Evolutionary conservation across 306 rosid genomes (phyloP).

Genomic region (Pyrus betulifolia): DNA sequence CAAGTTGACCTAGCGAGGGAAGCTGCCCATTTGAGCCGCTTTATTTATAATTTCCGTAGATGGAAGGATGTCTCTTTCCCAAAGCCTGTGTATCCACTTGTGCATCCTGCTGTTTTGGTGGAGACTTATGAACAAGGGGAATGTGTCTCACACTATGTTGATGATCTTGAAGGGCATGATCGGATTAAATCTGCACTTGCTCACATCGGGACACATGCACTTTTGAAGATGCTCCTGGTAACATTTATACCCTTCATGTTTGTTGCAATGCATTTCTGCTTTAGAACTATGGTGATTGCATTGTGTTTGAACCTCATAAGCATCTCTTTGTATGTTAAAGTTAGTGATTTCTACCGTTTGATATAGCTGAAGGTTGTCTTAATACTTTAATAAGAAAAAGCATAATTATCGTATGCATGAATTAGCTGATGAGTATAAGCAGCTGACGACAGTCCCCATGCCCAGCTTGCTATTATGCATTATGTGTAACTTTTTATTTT

Average conservation of each 20-base stretch:
- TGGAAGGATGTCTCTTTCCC: constrained; percentile 98
- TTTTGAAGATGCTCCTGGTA: constrained; percentile 99
- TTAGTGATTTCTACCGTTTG: background rate
- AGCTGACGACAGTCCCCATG: background rate
- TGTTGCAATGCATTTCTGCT: constrained; percentile 3
- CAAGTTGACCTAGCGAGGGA: constrained; percentile 99
- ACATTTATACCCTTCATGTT: constrained; percentile 3
- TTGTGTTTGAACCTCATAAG: background rate
- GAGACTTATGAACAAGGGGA: constrained; percentile 96
- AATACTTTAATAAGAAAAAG: background rate
- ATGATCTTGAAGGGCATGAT: constrained; percentile 74
- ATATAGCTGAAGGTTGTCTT: background rate
- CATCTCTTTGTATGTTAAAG: background rate
- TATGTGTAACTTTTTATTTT: background rate
- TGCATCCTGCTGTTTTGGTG: constrained; percentile 96
- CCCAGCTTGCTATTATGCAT: background rate
- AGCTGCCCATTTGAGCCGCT: constrained; percentile 98
- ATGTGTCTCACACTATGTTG: constrained; percentile 80
- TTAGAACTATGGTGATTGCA: constrained; percentile 8
- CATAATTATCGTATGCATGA: background rate
- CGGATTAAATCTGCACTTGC: constrained; percentile 80
- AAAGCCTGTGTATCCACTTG: constrained; percentile 93
- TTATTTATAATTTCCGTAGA: constrained; percentile 81
- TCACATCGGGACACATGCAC: constrained; percentile 97
- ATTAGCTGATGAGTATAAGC: background rate